These are phyloP conservation scores for Nothophaeocryptopus gaeumannii DNA, from an alignment of 2,329 filamentous ascomycete genomes.

Conservation along the genomic window DNA sequence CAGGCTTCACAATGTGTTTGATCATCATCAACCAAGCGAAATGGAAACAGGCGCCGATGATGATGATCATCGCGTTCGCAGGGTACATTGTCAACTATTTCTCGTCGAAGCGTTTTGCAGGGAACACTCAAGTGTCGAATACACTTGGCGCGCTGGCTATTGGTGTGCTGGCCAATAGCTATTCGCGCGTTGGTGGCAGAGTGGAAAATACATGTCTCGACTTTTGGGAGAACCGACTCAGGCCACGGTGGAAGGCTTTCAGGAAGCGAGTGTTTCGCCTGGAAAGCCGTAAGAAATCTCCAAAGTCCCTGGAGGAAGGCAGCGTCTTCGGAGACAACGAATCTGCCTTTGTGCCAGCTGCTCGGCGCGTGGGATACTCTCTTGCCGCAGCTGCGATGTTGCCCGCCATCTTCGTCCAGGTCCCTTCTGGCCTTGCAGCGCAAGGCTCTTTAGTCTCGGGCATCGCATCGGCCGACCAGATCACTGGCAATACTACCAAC, in stretches of 20 bases:
- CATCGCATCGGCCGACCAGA: slow-evolving; percentile 56
- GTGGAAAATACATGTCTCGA: slow-evolving; percentile 57
- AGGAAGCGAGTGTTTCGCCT: slow-evolving; percentile 31
- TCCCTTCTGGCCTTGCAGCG: slow-evolving; percentile 59
- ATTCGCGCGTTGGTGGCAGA: slow-evolving; percentile 64
- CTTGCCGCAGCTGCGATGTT: slow-evolving; percentile 82
- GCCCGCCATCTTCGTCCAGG: slow-evolving; percentile 76
- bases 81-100: slow-evolving; percentile 77
- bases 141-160: slow-evolving; percentile 74
- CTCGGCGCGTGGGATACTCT: slow-evolving; percentile 62
- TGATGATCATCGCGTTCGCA: slow-evolving; percentile 69
- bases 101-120: slow-evolving; percentile 62
- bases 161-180: slow-evolving; percentile 74
- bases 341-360: slow-evolving; percentile 33
- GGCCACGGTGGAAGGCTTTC: slow-evolving; percentile 36
- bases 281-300: slow-evolving; percentile 17
- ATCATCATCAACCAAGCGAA: slow-evolving; percentile 80
- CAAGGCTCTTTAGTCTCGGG: slow-evolving; percentile 57
- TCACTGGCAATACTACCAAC: slow-evolving; percentile 45
- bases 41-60: slow-evolving; percentile 72
- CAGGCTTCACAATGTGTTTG: slow-evolving; percentile 69
- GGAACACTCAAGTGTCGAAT: slow-evolving; percentile 72
- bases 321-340: slow-evolving; percentile 25
- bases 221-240: slow-evolving; percentile 52
- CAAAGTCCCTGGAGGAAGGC: slow-evolving; percentile 33